Percentiles rank a stretch among this genome's conserved stretches.
Conservation (phyloP, 1,284 basidiomycete species). For the Malassezia psittaci region DNA sequence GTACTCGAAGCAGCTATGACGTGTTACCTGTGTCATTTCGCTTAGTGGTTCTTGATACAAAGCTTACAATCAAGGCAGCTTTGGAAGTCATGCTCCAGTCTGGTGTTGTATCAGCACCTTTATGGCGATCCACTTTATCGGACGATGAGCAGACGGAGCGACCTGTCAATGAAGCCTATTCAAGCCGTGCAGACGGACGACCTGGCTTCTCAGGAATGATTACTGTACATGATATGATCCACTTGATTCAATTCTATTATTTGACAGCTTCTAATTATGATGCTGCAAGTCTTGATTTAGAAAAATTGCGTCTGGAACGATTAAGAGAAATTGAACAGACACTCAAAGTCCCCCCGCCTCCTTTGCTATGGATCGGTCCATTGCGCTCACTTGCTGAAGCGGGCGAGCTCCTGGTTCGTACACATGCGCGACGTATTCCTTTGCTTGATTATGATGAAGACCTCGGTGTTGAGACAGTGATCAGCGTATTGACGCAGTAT, state of each 20-base stretch:
- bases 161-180: neutral
- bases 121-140: conserved; percentile 56
- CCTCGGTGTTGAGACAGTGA: conserved; percentile 87
- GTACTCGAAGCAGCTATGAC: conserved; percentile 77
- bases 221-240: conserved; percentile 47
- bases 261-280: conserved; percentile 56
- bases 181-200: conserved; percentile 18
- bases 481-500: conserved; percentile 94
- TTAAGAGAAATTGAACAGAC: conserved; percentile 73
- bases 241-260: conserved; percentile 46
- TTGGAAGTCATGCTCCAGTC: conserved; percentile 47
- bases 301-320: conserved; percentile 74
- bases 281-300: conserved; percentile 77
- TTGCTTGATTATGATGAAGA: conserved; percentile 86
- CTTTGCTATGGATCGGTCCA: conserved; percentile 79
- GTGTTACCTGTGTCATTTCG: conserved; percentile 92
- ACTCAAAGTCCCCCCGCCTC: conserved; percentile 82
- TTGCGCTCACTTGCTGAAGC: conserved; percentile 75
- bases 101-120: conserved; percentile 89
- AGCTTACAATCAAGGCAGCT: conserved; percentile 42
- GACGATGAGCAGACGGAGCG: conserved; percentile 8
- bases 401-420: conserved; percentile 79
- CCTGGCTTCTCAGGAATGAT: conserved; percentile 46
- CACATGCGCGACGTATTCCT: conserved; percentile 86
- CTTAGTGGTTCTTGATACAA: conserved; percentile 78